phyloP scores from a whole-genome alignment of 441 rosid species.

The Mallotus japonicus region DNA sequence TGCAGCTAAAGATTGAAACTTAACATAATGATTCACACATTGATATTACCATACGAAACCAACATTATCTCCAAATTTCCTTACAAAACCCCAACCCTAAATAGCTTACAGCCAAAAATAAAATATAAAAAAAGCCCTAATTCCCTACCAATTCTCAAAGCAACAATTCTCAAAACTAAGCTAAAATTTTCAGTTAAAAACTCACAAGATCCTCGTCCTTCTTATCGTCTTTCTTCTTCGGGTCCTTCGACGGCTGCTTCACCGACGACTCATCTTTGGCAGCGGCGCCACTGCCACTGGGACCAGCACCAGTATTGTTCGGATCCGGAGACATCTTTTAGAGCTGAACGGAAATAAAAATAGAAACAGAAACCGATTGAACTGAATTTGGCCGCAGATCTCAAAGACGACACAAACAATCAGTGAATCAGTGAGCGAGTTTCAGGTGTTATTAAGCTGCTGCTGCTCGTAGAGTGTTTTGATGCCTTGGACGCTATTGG shows the following conservation, averaged over 20 bases:
- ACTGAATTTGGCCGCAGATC: neutral
- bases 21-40: too few species aligned
- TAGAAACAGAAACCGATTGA: neutral
- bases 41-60: too few species aligned
- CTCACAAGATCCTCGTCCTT: conserved; percentile 89
- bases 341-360: too few species aligned
- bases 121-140: neutral
- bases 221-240: conserved; percentile 86
- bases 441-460: too few species aligned
- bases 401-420: neutral
- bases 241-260: conserved; percentile 78
- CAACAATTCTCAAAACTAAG: neutral
- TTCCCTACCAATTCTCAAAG: neutral
- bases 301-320: conserved; percentile 27
- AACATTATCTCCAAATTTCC: neutral
- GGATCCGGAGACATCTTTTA: conserved; percentile 50
- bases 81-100: neutral
- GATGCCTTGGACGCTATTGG: neutral
- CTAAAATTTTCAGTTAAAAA: neutral
- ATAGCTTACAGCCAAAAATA: too few species aligned
- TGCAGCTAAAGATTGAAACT: too few species aligned
- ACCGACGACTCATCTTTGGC: conserved; percentile 49
- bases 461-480: too few species aligned
- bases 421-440: too few species aligned
- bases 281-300: conserved; percentile 39